Evolutionary conservation across 163 green algal species (phyloP), one percentile per base, ranked within the genome.

Genomic region (Chlamydomonas reinhardtii): DNA sequence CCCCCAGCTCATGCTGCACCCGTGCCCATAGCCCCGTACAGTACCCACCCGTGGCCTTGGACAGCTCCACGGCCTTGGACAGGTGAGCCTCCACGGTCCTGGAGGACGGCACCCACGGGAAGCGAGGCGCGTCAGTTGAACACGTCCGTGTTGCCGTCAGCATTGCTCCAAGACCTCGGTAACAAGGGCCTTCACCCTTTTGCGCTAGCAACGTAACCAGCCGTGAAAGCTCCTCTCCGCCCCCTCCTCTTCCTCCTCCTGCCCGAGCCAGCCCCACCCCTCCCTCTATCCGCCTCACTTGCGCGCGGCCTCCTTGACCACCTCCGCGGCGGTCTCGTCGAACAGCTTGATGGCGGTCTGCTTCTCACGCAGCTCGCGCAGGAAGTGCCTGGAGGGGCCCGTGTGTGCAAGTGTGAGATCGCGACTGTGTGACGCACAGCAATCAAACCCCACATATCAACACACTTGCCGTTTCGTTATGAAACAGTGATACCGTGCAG

Each of bases 71-170:
- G 16, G 95, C 96, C 54, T 79, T 79, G 0, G 87, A 74, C 43
- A 98, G 65, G 43, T 82, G 76, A 8, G 6, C 43, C 90, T 98
- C 94, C 6, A 97, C 86, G 32, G 86, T 82, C 70, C 79, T 85
- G 77, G 31, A 2, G 32, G 27, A n/a, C n/a, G n/a, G 64, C 29
- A 71, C 9, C 25, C 4, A 29, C 9, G 29, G 61, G 61, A 15
- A 25, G 48, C 25, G 29, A 16, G 52, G 31, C n/a, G n/a, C n/a
- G n/a, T n/a, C n/a, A n/a, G n/a, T n/a, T n/a, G n/a, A n/a, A n/a
- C n/a, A n/a, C n/a, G 34, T 34, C 9, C 32, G 70, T 61, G 70
- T 59, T n/a, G n/a, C 43, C 43, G 8, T 54, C 43, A 54, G 43
- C 43, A 11, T 54, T 54, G 43, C 43, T n/a, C n/a, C n/a, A n/a